Evolutionary conservation across 2,329 filamentous ascomycete genomes (phyloP), one percentile per base, ranked within the genome.

Genomic region (Aspergillaceae sp.): DNA sequence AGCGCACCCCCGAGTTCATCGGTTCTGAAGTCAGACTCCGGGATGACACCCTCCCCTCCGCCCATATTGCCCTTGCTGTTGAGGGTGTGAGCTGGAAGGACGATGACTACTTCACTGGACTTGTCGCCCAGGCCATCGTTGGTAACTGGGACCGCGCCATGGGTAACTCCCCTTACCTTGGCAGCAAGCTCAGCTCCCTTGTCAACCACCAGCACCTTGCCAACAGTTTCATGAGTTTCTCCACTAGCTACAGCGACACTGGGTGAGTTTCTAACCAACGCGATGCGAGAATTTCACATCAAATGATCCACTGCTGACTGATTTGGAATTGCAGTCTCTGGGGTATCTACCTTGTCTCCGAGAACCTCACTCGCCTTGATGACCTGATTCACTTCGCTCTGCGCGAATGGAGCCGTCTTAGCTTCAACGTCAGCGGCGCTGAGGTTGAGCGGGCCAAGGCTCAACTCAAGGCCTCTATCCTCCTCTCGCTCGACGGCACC

Each of bases 211-310:
- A 97, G 75, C 84, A 90, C 70, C 81, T 98, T 52, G 92, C 92
- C 72, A 98, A 95, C 78, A 96, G 90, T 82, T 98, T 96, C 80
- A 98, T 98, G 94, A 94, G 87, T 77, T 98, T 98, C 77, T 96
- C 90, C 56, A 98, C 92, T 58, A 95, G 88, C 79, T 98, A 98
- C 77, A 97, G 90, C 67, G 92, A 98, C 72, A 98, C 92, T 69
- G 92, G 90, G 89, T 95, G 81, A 72, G 83, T 69, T 42, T 19
- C 19, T 19, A 19, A 19, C 19, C 19, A 19, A 19, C 19, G 19
- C 19, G 19, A 19, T 19, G 19, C 19, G 19, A 19, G 19, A 19
- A 19, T 1, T 45, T 29, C n/a, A 9, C 9, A 26, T 26, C 36
- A 38, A 26, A 9, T 26, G 8, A 5, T 26, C 9, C 36, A 28